phyloP scores from a whole-genome alignment of 2,329 filamentous ascomycete genomes.

The Aureobasidium sp. region DNA sequence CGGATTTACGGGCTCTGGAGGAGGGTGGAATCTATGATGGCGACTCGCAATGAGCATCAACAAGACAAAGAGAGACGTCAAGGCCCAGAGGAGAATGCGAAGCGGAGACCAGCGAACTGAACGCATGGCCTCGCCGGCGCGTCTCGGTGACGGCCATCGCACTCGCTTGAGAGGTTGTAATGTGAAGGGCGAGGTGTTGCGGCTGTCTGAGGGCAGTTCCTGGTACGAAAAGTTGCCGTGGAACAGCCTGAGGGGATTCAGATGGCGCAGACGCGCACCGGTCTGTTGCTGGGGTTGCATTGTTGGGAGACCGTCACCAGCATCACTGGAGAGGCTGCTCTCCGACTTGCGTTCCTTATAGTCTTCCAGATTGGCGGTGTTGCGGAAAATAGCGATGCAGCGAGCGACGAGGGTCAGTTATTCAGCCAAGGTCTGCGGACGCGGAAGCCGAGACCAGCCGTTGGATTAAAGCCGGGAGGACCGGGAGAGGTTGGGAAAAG shows the following conservation, averaged over 20 bases:
- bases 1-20: slow-evolving; percentile 4
- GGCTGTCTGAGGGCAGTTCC: slow-evolving; percentile 38
- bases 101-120: slow-evolving; percentile 33
- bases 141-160: slow-evolving; percentile 34
- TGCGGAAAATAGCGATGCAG: background rate
- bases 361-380: slow-evolving; percentile 15
- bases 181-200: slow-evolving; percentile 34
- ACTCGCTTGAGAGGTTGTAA: slow-evolving; percentile 29
- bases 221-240: slow-evolving; percentile 41
- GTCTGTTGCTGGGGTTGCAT: slow-evolving; percentile 19
- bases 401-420: slow-evolving; percentile 10
- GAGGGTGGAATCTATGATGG: slow-evolving; percentile 20
- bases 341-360: slow-evolving; percentile 17
- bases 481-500: background rate
- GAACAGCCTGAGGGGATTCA: slow-evolving; percentile 41
- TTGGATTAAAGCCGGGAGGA: background rate
- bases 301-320: slow-evolving; percentile 15
- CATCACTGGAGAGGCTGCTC: slow-evolving; percentile 19
- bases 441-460: slow-evolving; percentile 5
- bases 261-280: slow-evolving; percentile 31
- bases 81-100: slow-evolving; percentile 35
- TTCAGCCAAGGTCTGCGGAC: background rate
- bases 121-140: slow-evolving; percentile 21
- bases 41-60: slow-evolving; percentile 37
- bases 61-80: slow-evolving; percentile 34